A percentile compares a stretch with the other conserved stretches of the same genome.
These are phyloP conservation scores for Mycotypha africana DNA, from an alignment of 371 early-diverging fungal genomes.

Conservation along the genomic window DNA sequence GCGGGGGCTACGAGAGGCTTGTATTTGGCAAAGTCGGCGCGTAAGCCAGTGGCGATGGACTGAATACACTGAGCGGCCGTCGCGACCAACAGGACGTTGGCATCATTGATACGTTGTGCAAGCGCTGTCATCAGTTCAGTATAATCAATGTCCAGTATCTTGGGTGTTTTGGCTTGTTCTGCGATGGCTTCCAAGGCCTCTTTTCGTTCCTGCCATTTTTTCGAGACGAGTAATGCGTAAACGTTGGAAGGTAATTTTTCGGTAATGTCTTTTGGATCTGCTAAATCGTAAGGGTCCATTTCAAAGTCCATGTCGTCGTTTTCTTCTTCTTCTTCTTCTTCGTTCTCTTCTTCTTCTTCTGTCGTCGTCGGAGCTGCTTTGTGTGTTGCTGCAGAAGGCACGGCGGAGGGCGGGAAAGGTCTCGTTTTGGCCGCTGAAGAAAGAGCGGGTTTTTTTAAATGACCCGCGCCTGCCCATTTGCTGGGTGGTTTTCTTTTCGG, in stretches of 20 bases:
- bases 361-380: too few relatives aligned
- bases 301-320: conserved; percentile 39
- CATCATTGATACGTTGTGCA: conserved; percentile 83
- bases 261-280: conserved; percentile 88
- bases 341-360: too few relatives aligned
- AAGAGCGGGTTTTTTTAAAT: conserved; percentile 49
- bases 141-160: conserved; percentile 74
- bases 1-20: conserved; percentile 63
- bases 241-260: conserved; percentile 80
- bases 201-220: conserved; percentile 96
- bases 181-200: conserved; percentile 81
- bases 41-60: conserved; percentile 74
- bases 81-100: conserved; percentile 81
- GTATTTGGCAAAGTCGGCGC: conserved; percentile 74
- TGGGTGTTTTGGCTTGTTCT: conserved; percentile 65
- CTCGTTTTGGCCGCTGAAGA: conserved; percentile 36
- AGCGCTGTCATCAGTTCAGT: conserved; percentile 79
- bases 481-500: conserved; percentile 63
- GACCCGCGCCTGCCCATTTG: conserved; percentile 28
- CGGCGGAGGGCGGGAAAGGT: conserved; percentile 39
- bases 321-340: conserved; percentile 28
- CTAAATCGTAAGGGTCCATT: conserved; percentile 58
- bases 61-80: conserved; percentile 82
- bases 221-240: conserved; percentile 67
- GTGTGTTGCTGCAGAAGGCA: conserved; percentile 37